Conservation (phyloP, 805 yeast genomes). For the Yarrowia porcina region DNA sequence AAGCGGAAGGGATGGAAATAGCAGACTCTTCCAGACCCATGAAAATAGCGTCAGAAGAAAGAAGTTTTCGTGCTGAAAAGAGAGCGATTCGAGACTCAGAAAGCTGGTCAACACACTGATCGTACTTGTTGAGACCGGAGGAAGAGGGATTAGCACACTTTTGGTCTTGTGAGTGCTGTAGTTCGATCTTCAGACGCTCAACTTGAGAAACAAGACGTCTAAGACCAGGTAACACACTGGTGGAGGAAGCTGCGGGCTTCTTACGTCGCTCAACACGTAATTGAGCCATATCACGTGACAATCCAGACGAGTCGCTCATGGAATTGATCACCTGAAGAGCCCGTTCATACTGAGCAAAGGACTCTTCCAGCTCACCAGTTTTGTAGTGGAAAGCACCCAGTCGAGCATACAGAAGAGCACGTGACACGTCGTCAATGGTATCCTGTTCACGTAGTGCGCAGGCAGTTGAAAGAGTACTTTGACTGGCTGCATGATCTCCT, state of each 20-base stretch:
- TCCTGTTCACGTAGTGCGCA: not conserved
- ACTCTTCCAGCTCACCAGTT: not conserved
- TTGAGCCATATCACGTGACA: constrained; percentile 17
- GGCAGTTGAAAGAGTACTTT: not conserved
- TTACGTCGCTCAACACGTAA: constrained; percentile 5
- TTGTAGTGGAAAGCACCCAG: not conserved
- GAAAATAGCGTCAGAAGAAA: constrained; percentile 10
- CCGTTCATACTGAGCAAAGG: not conserved
- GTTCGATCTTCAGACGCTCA: not conserved
- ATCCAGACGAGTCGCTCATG: not conserved
- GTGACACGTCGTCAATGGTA: not conserved
- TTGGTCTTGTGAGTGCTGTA: not conserved
- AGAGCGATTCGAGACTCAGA: not conserved
- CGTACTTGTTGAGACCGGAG: not conserved
- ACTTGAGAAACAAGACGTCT: not conserved
- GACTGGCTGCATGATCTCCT: not conserved
- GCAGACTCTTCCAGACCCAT: constrained; percentile 15
- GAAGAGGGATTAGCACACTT: not conserved
- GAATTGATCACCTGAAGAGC: not conserved
- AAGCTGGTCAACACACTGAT: not conserved
- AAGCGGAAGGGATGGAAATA: constrained; percentile 10
- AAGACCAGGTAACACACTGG: not conserved
- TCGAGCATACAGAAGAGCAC: not conserved
- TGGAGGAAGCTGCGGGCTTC: not conserved
- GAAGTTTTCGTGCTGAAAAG: constrained; percentile 1